Base-by-base conservation (phyloP, 345 rosid species). In the Reutealis trisperma region DNA sequence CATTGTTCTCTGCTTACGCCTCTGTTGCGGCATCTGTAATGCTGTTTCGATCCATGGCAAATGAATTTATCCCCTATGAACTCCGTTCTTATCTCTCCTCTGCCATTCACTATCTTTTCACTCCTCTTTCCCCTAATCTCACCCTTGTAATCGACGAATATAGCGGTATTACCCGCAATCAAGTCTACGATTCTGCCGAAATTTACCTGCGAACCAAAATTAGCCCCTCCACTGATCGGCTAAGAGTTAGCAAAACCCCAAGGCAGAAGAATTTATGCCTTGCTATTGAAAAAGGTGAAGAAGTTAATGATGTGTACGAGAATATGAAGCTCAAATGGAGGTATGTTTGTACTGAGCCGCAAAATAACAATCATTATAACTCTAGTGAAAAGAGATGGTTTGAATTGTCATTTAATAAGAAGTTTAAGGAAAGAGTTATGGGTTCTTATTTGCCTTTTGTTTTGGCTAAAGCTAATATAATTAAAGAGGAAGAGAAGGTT, bases 171-270 rank as follows among this genome's bases (percentile, higher is more conserved):
- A 49, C 81, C 21, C 30, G 75, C 30, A 88, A 89, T 59, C 82
- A 86, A 58, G 83, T 86, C 21, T 86, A 70, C 63, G 85, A 78
- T 27, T 89, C 91, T 9, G 85, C 87, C 24, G 89, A 85, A 77
- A 49, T 80, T 59, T 89, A 88, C 24, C 86, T 88, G 64, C 80
- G 80, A 5, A 74, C 84, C 85, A 88, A 85, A 58, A 84, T 88
- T 63, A 81, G 83, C 24, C 87, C 91, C 0, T 72, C 81, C 2
- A 79, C 84, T 4, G 84, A 64, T 57, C 77, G 88, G 0, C 72
- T 89, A 42, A 84, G 74, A 55, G 80, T 89, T 32, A 83, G 88
- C 42, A 89, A 88, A 55, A 71, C 72, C 21, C 77, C 83, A 0
- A 59, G 79, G 9, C 81, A 86, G 57, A 86, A 78, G 60, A 82